A percentile compares a stretch with the other conserved stretches of the same genome.
Conservation (phyloP, 2,329 filamentous ascomycete genomes). For the Coniochaeta ligniaria region DNA sequence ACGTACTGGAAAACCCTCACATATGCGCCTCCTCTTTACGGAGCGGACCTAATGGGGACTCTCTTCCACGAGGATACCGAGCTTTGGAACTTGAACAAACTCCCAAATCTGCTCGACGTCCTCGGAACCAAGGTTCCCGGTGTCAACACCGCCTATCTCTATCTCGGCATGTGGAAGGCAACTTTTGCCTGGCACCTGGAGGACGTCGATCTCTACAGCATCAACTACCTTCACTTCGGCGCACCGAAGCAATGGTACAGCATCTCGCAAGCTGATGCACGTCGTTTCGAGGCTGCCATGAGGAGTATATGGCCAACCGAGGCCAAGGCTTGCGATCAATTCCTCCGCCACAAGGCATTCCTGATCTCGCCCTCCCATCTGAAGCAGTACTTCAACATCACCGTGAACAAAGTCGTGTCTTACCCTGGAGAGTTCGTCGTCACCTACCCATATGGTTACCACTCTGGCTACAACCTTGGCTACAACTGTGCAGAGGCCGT, state of each 20-base stretch:
- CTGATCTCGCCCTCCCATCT: constrained; percentile 87
- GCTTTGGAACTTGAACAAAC: constrained; percentile 88
- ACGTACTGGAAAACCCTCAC: constrained; percentile 97
- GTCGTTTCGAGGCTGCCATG: constrained; percentile 92
- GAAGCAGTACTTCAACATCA: constrained; percentile 84
- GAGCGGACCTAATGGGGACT: constrained; percentile 92
- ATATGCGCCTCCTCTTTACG: constrained; percentile 90
- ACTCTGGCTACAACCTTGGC: constrained; percentile 94
- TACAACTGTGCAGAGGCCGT: constrained; percentile 99
- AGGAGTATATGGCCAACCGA: constrained; percentile 91
- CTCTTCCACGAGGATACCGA: constrained; percentile 82
- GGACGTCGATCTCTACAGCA: constrained; percentile 97
- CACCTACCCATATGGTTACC: constrained; percentile 96
- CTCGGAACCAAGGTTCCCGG: constrained; percentile 93
- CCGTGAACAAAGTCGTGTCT: constrained; percentile 91
- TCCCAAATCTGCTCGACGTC: constrained; percentile 89
- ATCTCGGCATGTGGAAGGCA: constrained; percentile 99
- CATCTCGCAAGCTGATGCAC: constrained; percentile 91
- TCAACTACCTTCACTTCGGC: constrained; percentile 98
- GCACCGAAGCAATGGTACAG: constrained; percentile 99
- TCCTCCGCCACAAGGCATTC: constrained; percentile 95
- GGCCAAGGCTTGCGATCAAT: constrained; percentile 92
- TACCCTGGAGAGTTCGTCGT: constrained; percentile 98
- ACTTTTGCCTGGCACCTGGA: constrained; percentile 99
- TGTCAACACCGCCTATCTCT: constrained; percentile 96